phyloP scores from a whole-genome alignment of 805 yeast genomes.

The Ogataea neopini region DNA sequence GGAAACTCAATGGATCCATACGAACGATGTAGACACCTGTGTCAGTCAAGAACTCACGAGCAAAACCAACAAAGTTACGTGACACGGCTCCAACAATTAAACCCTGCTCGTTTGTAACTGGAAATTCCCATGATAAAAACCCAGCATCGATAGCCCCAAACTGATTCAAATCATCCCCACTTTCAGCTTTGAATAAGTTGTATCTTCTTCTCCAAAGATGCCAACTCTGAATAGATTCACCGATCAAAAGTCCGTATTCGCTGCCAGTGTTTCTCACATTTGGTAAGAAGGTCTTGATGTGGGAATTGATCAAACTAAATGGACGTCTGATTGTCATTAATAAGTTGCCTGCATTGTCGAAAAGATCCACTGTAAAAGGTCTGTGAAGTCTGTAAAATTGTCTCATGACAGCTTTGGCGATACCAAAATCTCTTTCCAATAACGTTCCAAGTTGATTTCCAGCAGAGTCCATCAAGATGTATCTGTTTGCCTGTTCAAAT shows the following conservation, averaged over 20 bases:
- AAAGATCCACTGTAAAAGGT: constrained; percentile 76
- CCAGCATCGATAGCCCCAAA: constrained; percentile 89
- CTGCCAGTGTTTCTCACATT: constrained; percentile 39
- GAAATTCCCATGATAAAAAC: constrained; percentile 83
- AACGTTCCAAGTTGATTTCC: constrained; percentile 81
- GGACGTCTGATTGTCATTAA: constrained; percentile 74
- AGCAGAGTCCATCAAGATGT: constrained; percentile 66
- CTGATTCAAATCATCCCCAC: constrained; percentile 57
- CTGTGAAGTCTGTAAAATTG: constrained; percentile 85
- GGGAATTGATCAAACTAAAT: constrained; percentile 86
- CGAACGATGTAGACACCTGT: constrained; percentile 89
- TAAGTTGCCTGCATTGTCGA: constrained; percentile 61
- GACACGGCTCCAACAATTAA: constrained; percentile 74
- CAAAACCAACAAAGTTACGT: constrained; percentile 93
- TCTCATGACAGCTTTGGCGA: constrained; percentile 68
- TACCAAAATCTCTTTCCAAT: constrained; percentile 77
- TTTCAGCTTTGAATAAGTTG: constrained; percentile 60
- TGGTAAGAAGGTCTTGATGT: constrained; percentile 72
- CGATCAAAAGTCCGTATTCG: constrained; percentile 55
- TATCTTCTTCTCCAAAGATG: constrained; percentile 91
- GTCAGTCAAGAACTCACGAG: constrained; percentile 90
- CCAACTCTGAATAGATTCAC: constrained; percentile 92
- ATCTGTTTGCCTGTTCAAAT: constrained; percentile 87
- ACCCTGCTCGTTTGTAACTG: constrained; percentile 60
- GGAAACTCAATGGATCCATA: constrained; percentile 73